phyloP scores from a whole-genome alignment of 192 early-diverging fungal genomes.

The Backusella macrospora region DNA sequence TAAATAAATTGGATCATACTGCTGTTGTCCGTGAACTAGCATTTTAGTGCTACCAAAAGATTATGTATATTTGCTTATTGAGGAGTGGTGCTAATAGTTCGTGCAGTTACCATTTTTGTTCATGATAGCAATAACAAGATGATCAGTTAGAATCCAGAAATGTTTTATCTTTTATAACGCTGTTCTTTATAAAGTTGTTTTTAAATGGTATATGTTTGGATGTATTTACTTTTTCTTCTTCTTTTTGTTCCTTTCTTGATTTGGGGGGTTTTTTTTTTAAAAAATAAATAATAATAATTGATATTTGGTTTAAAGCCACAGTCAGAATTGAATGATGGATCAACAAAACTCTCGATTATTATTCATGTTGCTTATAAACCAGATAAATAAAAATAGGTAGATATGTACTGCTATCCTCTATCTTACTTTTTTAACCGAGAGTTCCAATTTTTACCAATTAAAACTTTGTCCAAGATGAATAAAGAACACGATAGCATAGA shows the following conservation, averaged over 20 bases:
- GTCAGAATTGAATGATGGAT: no score
- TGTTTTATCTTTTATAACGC: no score
- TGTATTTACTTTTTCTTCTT: no score
- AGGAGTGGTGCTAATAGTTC: no score
- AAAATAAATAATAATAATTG: no score
- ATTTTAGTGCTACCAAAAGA: conserved; percentile 95
- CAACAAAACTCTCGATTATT: no score
- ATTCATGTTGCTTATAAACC: conserved; percentile 72
- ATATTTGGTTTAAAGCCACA: no score
- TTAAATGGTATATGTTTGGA: no score
- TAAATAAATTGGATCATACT: conserved; percentile 90
- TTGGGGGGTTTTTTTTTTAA: conserved; percentile 52
- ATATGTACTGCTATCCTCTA: no score
- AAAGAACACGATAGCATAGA: conserved; percentile 83
- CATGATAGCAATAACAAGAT: conserved; percentile 99
- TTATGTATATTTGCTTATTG: conserved; percentile 95
- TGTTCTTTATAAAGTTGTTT: conserved; percentile 96
- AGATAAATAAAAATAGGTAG: no score
- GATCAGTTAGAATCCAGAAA: no score
- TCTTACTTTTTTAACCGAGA: conserved; percentile 72
- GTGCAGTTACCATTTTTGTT: conserved; percentile 60
- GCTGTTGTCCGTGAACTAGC: conserved; percentile 92
- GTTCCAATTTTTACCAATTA: conserved; percentile 96
- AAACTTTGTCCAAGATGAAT: conserved; percentile 94
- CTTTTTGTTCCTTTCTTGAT: conserved; percentile 94